Evolutionary conservation across 106 monocot species (phyloP).

Genomic region (Chionographis japonica): DNA sequence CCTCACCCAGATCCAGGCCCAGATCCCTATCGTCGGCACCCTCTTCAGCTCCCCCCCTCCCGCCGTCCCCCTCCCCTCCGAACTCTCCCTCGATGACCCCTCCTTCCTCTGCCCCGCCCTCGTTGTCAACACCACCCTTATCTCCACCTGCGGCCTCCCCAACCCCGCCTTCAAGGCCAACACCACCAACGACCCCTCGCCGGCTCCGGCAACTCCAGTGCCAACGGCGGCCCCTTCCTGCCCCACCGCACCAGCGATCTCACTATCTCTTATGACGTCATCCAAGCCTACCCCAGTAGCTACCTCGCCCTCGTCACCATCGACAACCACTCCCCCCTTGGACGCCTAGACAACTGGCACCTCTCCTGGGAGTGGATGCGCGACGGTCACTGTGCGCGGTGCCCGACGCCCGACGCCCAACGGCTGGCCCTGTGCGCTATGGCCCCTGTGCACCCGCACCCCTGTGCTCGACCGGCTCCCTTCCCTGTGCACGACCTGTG

Average conservation of each 20-base stretch:
- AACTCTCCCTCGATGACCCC: constrained; percentile 57
- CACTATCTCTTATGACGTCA: constrained; percentile 70
- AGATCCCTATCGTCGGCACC: too few species aligned
- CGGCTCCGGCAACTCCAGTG: too few species aligned
- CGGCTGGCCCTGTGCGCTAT: too few species aligned
- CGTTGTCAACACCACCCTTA: constrained; percentile 42
- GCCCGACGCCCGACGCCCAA: too few species aligned
- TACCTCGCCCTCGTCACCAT: constrained; percentile 78
- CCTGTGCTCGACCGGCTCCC: constrained; percentile 54
- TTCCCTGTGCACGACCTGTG: too few species aligned
- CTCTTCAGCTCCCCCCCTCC: too few species aligned
- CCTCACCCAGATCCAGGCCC: too few species aligned
- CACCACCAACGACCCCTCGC: constrained; percentile 90
- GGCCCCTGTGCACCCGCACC: constrained; percentile 22
- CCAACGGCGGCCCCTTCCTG: constrained; percentile 29
- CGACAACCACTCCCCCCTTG: constrained; percentile 47
- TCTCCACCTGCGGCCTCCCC: constrained; percentile 39
- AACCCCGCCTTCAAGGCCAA: constrained; percentile 69
- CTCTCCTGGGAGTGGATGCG: constrained; percentile 77
- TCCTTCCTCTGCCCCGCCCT: too few species aligned
- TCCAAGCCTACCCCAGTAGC: constrained; percentile 48
- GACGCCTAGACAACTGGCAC: constrained; percentile 84
- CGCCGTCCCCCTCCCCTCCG: too few species aligned
- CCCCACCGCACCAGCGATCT: constrained; percentile 61
- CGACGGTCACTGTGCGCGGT: too few species aligned